A percentile compares a stretch with the other conserved stretches of the same genome.
Evolutionary conservation across 2,329 filamentous ascomycete genomes (phyloP).

Genomic region (Pseudocercospora musae): DNA sequence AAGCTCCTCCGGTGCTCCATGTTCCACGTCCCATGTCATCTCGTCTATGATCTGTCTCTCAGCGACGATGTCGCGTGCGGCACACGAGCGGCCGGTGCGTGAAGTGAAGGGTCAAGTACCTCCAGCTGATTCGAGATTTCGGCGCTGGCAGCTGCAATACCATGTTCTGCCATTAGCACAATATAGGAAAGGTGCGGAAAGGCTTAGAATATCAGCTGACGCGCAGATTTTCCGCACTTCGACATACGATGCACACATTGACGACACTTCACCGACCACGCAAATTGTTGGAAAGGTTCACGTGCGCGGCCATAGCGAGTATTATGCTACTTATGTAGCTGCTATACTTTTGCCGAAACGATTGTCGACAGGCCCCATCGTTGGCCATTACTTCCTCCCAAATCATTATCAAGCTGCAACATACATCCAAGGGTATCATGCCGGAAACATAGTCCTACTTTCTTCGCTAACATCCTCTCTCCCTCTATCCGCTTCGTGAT

Average conservation of each 20-base stretch:
- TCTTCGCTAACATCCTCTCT: not conserved
- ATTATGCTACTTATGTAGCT: not conserved
- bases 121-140: conserved; percentile 1
- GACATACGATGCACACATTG: not conserved
- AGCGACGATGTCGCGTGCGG: not conserved
- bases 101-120: not conserved
- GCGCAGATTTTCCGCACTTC: not conserved
- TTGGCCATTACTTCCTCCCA: not conserved
- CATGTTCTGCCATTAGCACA: not conserved
- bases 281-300: not conserved
- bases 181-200: not conserved
- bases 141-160: not conserved
- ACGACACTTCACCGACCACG: not conserved
- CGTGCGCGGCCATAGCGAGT: not conserved
- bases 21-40: conserved; percentile 20
- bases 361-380: not conserved
- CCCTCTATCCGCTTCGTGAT: not conserved
- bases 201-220: not conserved
- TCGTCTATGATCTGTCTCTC: no score
- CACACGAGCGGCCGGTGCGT: no score
- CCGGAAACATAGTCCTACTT: not conserved
- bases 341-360: not conserved
- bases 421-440: conserved; percentile 3
- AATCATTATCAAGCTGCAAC: not conserved
- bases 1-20: conserved; percentile 23